These are phyloP conservation scores for Exophiala bonariae DNA, from an alignment of 2,329 filamentous ascomycete genomes.

Conservation along the genomic window DNA sequence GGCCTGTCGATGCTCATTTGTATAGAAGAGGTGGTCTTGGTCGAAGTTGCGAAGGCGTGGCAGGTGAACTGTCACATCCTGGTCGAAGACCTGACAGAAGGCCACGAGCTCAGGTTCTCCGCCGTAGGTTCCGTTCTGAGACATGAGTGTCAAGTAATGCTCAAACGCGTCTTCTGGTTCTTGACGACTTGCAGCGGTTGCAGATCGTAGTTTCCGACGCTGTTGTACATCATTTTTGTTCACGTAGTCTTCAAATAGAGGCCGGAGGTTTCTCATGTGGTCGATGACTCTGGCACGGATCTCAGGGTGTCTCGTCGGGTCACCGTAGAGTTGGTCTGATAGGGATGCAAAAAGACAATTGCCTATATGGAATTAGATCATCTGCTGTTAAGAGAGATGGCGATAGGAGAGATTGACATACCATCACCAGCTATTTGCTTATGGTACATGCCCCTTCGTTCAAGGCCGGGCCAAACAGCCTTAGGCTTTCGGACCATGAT, in stretches of 20 bases:
- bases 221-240: constrained; percentile 49
- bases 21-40: constrained; percentile 23
- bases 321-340: constrained; percentile 66
- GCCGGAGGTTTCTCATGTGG: constrained; percentile 61
- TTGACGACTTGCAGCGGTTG: constrained; percentile 45
- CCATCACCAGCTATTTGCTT: constrained; percentile 29
- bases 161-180: constrained; percentile 60
- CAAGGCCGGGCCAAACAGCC: constrained; percentile 29
- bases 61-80: constrained; percentile 52
- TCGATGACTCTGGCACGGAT: constrained; percentile 61
- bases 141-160: constrained; percentile 60
- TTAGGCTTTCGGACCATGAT: constrained; percentile 30
- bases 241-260: constrained; percentile 67
- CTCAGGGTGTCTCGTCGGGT: constrained; percentile 56
- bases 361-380: constrained; percentile 43
- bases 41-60: constrained; percentile 25
- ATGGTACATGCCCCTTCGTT: constrained; percentile 26
- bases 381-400: not conserved
- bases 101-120: constrained; percentile 69
- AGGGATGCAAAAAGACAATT: constrained; percentile 71
- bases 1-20: constrained; percentile 21
- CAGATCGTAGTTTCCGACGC: constrained; percentile 29
- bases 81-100: constrained; percentile 62
- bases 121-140: constrained; percentile 61
- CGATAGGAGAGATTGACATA: constrained; percentile 9